Base-by-base conservation (phyloP, 129 eudicot genomes). In the carrot (Daucus carota) region DNA sequence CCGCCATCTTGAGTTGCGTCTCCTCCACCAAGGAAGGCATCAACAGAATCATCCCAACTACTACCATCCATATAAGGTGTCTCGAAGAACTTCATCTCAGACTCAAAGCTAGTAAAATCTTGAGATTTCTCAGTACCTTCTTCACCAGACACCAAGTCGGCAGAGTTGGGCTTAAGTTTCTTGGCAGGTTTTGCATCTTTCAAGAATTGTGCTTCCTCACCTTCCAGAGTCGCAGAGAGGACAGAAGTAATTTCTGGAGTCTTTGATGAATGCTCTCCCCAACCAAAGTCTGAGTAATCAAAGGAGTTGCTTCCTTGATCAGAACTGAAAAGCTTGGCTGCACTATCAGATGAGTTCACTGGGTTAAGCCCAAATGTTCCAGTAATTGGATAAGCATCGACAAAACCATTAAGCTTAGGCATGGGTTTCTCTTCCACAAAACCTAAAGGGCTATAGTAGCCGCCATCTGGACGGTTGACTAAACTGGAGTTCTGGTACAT, bases 211-310 rank as follows among this genome's bases (percentile, higher is more conserved):
- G 87, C 73, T 71, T 80, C 92, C 60, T 83, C 87, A 66, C 44
- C 83, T 78, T 90, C 97, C 9, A 81, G n/a, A 41, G 80, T 71
- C 54, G 83, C 80, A 4, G 88, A 77, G 63, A 89, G 87, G 46
- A 89, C 74, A 42, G 98, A 92, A 57, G 98, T 81, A 44, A 92
- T 92, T 78, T 92, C 98, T 1, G 93, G 92, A 29, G 88, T 88
- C 57, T 63, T 88, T 33, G 84, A 67, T 46, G 86, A 80, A 72
- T 83, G 78, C 47, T 88, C 97, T 40, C 91, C 88, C 95, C 88
- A 92, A 43, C 85, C 84, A 40, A 92, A 86, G 80, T 92, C 97
- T 4, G 96, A 85, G 82, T 85, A 89, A 68, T 86, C 96, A 71
- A 86, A 78, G 17, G 98, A 90, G 80, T 92, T 90, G 80, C 96